Base-by-base conservation (phyloP, 1,284 basidiomycete genomes). In the Bjerkandera adusta region DNA sequence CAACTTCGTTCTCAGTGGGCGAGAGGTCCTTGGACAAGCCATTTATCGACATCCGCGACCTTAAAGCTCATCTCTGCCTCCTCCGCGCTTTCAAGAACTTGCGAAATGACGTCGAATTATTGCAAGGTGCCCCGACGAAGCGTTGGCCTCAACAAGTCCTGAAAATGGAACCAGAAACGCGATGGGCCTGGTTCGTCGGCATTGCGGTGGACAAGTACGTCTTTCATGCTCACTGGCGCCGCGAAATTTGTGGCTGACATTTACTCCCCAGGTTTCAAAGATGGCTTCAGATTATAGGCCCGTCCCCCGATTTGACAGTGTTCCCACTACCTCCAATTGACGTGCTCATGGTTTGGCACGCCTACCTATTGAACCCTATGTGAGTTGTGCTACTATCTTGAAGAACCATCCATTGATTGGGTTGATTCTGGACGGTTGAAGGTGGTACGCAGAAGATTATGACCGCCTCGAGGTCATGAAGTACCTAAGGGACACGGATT, bases 261-360 rank as follows among this genome's bases (percentile, higher is more conserved):
- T 4, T 20, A 21, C 5, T 7, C 16, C 16, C 16, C 24, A 52
- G 52, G 24, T 54, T 54, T 26, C 36, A 49, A 29, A 21, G 36
- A 13, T 54, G 52, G 52, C 27, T 45, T 3, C n/a, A 43, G 21
- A 32, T 15, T 21, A 33, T 34, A 13, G n/a, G 11, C 12, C 21
- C 21, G 5, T 36, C 18, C 26, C 15, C 12, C 25, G 5, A 30
- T 13, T 29, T 11, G 13, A 29, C 22, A 12, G 18, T 25, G 20
- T 30, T 13, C 22, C 10, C 13, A 13, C 20, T 54, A 15, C 54
- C 54, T 5, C 54, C 54, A 10, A 12, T 56, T 16, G 54, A 56
- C 35, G 54, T 56, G 32, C 42, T 53, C 7, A 53, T 56, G 49
- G 45, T 56, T 3, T 56, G 54, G 54, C 54, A 56, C 30, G 48